A percentile compares a stretch with the other conserved stretches of the same genome.
Evolutionary conservation across 2,329 filamentous ascomycete species (phyloP).

Genomic region (Rhexocercosporidium sp.): DNA sequence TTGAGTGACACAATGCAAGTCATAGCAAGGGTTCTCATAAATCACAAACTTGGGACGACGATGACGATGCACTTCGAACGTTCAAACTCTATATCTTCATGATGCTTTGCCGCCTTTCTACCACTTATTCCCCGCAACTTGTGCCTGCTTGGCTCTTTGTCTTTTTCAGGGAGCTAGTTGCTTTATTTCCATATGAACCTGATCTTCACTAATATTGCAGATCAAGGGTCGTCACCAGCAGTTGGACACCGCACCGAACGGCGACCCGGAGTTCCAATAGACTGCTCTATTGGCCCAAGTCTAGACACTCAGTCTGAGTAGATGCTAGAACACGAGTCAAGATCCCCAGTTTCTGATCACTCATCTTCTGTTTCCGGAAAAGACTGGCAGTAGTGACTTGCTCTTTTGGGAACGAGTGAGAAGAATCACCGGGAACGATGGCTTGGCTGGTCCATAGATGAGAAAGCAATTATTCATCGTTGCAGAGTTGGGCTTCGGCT

Average conservation of each 20-base stretch:
- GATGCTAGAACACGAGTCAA: not conserved
- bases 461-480: not conserved
- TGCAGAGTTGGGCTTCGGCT: not conserved
- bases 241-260: not conserved
- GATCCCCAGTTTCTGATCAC: not conserved
- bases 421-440: not conserved
- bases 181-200: not conserved
- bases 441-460: conserved; percentile 4
- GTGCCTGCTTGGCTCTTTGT: not conserved
- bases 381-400: not conserved
- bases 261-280: not conserved
- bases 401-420: not conserved
- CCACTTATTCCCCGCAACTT: not conserved
- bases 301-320: not conserved
- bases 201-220: not conserved
- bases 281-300: not conserved
- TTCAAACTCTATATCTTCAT: not conserved
- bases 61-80: not conserved
- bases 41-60: not conserved
- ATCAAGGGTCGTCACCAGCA: not conserved
- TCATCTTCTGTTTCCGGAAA: not conserved
- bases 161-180: not conserved
- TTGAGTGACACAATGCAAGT: too few relatives aligned
- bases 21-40: too few relatives aligned
- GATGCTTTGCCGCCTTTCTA: not conserved